phyloP scores from a whole-genome alignment of 768 basidiomycete species.

The Lanmaoa pseudosensibilis region DNA sequence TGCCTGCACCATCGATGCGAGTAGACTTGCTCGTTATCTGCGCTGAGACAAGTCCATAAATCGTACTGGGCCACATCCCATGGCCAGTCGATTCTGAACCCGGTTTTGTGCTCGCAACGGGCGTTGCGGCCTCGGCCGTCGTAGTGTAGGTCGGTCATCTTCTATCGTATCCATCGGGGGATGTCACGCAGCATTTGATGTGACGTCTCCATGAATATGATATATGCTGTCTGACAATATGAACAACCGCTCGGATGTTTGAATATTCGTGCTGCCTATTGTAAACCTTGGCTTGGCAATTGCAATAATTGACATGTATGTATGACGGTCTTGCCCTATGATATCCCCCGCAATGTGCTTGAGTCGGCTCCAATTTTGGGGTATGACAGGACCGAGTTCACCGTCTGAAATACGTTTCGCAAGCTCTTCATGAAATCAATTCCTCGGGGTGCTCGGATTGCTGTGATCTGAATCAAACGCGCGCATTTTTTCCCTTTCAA shows the following conservation, averaged over 20 bases:
- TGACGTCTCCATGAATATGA: background rate
- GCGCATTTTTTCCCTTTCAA: background rate
- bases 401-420: background rate
- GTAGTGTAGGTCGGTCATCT: background rate
- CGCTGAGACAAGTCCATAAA: background rate
- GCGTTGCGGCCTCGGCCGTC: background rate
- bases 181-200: slow-evolving; percentile 2
- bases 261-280: background rate
- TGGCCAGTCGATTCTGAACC: background rate
- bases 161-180: slow-evolving; percentile 2
- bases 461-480: background rate
- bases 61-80: background rate
- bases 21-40: background rate
- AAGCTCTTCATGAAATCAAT: background rate
- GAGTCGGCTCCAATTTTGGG: background rate
- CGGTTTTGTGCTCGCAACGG: background rate
- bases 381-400: background rate
- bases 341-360: background rate
- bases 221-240: slow-evolving; percentile 1
- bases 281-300: background rate
- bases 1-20: background rate
- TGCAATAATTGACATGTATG: background rate
- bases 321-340: background rate
- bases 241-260: background rate
- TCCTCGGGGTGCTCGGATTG: background rate